A percentile compares a stretch with the other conserved stretches of the same genome.
Evolutionary conservation across 805 yeast genomes (phyloP).

Genomic region (Nakazawaea sp.): DNA sequence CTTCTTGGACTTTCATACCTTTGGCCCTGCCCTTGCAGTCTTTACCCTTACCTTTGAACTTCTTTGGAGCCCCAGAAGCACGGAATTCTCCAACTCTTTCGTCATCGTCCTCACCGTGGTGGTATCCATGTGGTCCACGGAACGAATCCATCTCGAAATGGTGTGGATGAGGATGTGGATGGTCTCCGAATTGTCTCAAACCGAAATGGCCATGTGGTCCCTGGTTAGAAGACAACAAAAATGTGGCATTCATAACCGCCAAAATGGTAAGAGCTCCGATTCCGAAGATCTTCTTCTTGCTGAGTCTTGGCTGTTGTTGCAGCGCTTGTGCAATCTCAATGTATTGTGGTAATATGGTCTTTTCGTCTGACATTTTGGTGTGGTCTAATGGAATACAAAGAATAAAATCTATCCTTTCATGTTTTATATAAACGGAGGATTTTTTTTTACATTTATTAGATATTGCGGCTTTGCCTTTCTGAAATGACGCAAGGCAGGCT

Average conservation of each 20-base stretch:
- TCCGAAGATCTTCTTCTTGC: conserved; percentile 8
- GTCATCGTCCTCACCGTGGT: not conserved
- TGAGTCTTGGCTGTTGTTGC: not conserved
- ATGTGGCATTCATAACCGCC: not conserved
- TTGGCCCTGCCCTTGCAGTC: not conserved
- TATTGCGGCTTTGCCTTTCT: too few species aligned
- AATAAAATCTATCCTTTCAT: too few species aligned
- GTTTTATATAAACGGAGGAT: too few species aligned
- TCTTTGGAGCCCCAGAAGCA: not conserved
- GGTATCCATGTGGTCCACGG: not conserved
- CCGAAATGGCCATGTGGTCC: not conserved
- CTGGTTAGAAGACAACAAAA: not conserved
- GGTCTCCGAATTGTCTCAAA: not conserved
- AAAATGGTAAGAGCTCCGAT: conserved; percentile 4
- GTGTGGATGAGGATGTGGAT: not conserved
- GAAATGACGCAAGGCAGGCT: too few species aligned
- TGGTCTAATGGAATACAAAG: too few species aligned
- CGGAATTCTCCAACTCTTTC: too few species aligned
- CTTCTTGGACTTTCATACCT: not conserved
- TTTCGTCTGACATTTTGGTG: conserved; percentile 9
- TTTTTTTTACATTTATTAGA: too few species aligned
- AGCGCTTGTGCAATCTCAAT: conserved; percentile 2
- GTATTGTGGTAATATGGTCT: conserved; percentile 8
- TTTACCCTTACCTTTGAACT: not conserved
- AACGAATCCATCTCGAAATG: not conserved